Evolutionary conservation across 805 yeast genomes (phyloP).

Genomic region (Zygosaccharomyces bisporus): DNA sequence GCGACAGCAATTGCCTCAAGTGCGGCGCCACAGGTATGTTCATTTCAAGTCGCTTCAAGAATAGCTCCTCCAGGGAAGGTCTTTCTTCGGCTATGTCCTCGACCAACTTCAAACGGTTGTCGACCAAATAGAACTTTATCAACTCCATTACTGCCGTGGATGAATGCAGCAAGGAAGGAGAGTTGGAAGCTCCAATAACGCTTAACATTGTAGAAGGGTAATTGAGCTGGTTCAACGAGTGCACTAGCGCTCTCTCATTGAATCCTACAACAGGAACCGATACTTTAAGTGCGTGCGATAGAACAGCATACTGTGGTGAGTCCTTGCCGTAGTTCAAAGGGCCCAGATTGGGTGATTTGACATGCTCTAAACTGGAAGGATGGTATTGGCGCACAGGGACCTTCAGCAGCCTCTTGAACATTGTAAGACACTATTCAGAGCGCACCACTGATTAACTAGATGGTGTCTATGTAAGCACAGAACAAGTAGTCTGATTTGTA

Average conservation of each 20-base stretch:
- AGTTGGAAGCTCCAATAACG: constrained; percentile 32
- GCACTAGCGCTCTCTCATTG: constrained; percentile 31
- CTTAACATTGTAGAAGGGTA: constrained; percentile 28
- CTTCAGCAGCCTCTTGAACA: not conserved
- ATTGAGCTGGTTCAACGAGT: constrained; percentile 29
- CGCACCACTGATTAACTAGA: too few relatives aligned
- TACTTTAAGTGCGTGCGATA: constrained; percentile 26
- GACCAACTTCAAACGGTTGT: constrained; percentile 45
- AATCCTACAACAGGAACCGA: constrained; percentile 34
- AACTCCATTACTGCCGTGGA: constrained; percentile 43
- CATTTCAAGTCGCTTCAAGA: constrained; percentile 47
- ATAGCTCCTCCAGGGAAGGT: constrained; percentile 40
- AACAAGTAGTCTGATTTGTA: not conserved
- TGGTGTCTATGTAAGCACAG: too few relatives aligned
- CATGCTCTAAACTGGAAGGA: constrained; percentile 26
- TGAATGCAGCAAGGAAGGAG: constrained; percentile 32
- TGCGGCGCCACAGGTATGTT: constrained; percentile 39
- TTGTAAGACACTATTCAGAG: too few relatives aligned
- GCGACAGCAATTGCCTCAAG: constrained; percentile 44
- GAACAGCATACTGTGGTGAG: constrained; percentile 28
- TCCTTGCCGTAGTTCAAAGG: constrained; percentile 30
- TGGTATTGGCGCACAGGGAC: constrained; percentile 24
- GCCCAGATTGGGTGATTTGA: constrained; percentile 15
- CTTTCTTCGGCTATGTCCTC: constrained; percentile 31
- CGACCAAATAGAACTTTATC: constrained; percentile 52